These are phyloP conservation scores for Zymoseptoria pseudotritici DNA, from an alignment of 2,329 filamentous ascomycete species.

Conservation along the genomic window DNA sequence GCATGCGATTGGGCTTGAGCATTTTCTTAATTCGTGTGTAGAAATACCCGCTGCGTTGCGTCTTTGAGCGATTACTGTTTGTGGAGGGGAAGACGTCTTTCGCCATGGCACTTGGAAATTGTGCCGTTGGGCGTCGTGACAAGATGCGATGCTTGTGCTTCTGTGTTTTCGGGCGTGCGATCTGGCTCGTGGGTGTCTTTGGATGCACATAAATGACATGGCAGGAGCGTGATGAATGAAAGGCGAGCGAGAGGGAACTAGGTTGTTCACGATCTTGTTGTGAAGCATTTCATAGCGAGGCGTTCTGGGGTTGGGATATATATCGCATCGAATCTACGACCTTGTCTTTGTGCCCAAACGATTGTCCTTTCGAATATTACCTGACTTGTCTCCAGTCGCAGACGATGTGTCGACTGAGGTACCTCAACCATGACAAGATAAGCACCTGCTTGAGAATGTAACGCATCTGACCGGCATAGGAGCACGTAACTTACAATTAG, in stretches of 20 bases:
- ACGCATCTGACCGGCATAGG: no score
- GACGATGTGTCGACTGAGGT: no score
- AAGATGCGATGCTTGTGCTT: neutral
- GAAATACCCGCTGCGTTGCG: neutral
- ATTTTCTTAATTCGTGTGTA: neutral
- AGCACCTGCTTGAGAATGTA: no score
- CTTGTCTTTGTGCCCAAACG: neutral
- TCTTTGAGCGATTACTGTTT: neutral
- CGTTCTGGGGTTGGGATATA: constrained; percentile 2
- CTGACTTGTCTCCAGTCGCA: neutral
- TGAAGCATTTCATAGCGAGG: constrained; percentile 10
- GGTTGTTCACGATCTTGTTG: neutral
- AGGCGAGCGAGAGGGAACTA: neutral
- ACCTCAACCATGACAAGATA: no score
- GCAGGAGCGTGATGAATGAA: neutral
- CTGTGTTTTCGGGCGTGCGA: neutral
- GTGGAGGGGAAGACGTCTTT: neutral
- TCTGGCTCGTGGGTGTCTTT: neutral
- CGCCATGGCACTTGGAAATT: neutral
- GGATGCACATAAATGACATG: neutral
- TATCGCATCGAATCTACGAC: neutral
- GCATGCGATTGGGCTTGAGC: neutral
- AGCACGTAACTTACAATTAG: no score
- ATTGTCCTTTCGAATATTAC: neutral
- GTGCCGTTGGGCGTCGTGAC: neutral